Evolutionary conservation across 1,284 basidiomycete species (phyloP).

Genomic region (Pyrrhoderma noxium): DNA sequence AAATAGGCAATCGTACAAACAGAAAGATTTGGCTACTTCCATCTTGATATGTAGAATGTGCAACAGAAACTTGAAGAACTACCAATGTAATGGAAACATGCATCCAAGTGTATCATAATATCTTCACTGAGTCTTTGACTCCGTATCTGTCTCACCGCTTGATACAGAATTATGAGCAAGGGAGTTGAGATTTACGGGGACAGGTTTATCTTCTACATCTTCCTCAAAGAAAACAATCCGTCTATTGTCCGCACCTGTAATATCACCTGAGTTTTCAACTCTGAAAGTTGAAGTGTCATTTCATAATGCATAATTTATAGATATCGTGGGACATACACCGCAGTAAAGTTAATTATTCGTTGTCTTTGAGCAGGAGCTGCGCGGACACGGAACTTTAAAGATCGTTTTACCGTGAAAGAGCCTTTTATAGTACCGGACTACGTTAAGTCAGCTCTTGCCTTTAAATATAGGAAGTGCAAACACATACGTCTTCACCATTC

Average conservation of each 20-base stretch:
- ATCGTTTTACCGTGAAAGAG: conserved; percentile 34
- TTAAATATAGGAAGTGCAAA: no score
- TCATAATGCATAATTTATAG: background rate
- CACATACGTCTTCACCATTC: conserved; percentile 20
- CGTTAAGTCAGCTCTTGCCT: no score
- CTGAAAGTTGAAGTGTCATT: conserved; percentile 21
- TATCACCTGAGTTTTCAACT: conserved; percentile 25
- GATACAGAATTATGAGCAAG: background rate
- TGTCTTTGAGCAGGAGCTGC: conserved; percentile 33
- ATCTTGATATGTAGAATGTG: no score
- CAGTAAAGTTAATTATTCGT: conserved; percentile 35
- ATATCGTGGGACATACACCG: conserved; percentile 29
- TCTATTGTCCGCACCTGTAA: conserved; percentile 23
- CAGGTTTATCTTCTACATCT: background rate
- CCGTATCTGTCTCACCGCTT: no score
- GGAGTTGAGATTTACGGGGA: background rate
- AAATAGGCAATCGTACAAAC: no score
- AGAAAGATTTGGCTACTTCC: no score
- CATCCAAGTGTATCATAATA: background rate
- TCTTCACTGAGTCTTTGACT: background rate
- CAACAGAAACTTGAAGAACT: no score
- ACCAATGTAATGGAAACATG: no score
- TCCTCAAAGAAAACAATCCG: conserved; percentile 30
- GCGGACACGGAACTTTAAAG: conserved; percentile 38
- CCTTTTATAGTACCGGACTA: conserved; percentile 37